A percentile compares a stretch with the other conserved stretches of the same genome.
Evolutionary conservation across 2,329 filamentous ascomycete genomes (phyloP).

Genomic region (Aspergillus melleus): DNA sequence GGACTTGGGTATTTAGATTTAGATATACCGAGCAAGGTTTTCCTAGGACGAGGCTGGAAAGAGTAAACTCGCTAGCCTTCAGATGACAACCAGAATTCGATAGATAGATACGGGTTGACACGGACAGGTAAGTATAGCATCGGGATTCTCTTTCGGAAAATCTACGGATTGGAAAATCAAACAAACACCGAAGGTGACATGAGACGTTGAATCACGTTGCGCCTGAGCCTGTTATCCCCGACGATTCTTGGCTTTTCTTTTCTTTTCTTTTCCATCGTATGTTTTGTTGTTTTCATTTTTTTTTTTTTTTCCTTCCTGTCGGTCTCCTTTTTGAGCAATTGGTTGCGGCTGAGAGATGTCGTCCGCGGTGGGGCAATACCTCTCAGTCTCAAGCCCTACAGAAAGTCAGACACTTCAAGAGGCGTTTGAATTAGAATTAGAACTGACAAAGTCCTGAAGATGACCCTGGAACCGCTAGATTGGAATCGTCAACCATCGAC

Average conservation of each 20-base stretch:
- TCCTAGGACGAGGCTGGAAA: not conserved
- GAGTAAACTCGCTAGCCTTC: not conserved
- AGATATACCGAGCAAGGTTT: not conserved
- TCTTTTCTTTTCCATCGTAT: not conserved
- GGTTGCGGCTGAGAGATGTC: not conserved
- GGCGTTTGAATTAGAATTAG: too few relatives aligned
- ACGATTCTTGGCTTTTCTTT: not conserved
- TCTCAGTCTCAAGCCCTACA: not conserved
- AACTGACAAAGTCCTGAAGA: too few relatives aligned
- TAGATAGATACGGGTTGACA: too few relatives aligned
- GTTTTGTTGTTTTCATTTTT: too few relatives aligned
- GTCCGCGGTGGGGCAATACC: not conserved
- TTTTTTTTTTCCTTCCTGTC: too few relatives aligned
- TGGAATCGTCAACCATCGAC: not conserved
- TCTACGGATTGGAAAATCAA: too few relatives aligned
- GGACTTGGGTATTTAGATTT: too few relatives aligned
- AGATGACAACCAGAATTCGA: too few relatives aligned
- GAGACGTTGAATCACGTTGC: not conserved
- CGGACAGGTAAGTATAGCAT: not conserved
- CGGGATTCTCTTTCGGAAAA: too few relatives aligned
- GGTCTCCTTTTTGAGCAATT: not conserved
- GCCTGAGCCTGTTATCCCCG: not conserved
- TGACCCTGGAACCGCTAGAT: not conserved
- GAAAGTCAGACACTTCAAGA: not conserved
- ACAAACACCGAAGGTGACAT: too few relatives aligned